Conservation (phyloP, 306 rosid genomes). For the Citrullus mucosospermus region DNA sequence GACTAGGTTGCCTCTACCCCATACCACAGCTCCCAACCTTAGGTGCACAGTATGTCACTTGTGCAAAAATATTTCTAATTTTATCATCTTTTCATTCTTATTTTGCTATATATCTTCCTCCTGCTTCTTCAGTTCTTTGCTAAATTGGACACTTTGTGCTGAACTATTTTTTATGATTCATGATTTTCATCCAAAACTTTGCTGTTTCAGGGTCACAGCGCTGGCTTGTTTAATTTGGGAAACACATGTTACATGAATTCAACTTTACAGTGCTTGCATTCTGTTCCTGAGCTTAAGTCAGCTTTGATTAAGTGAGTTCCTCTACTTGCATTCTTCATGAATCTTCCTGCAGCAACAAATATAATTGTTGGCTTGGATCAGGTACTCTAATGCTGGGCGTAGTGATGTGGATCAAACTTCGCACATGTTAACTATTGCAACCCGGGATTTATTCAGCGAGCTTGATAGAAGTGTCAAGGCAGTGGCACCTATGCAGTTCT, state of each 20-base stretch:
- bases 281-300: constrained; percentile 95
- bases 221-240: constrained; percentile 95
- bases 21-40: neutral
- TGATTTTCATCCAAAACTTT: constrained; percentile 1
- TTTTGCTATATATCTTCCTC: neutral
- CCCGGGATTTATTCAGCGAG: constrained; percentile 76
- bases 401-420: constrained; percentile 90
- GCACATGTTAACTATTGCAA: constrained; percentile 78
- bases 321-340: neutral
- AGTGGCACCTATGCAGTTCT: constrained; percentile 98
- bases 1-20: neutral
- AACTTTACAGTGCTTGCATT: constrained; percentile 93
- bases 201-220: constrained; percentile 64
- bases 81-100: neutral
- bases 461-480: constrained; percentile 87
- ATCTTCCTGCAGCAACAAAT: neutral
- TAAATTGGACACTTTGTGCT: constrained; percentile 1
- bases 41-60: neutral
- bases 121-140: neutral
- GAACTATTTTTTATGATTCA: neutral
- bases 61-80: neutral
- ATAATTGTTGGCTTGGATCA: constrained; percentile 12
- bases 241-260: constrained; percentile 98
- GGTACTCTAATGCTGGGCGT: constrained; percentile 70
- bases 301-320: constrained; percentile 65